Evolutionary conservation across 495 filamentous ascomycete species (phyloP).

Genomic region (Podospora bellae-mahoneyi): DNA sequence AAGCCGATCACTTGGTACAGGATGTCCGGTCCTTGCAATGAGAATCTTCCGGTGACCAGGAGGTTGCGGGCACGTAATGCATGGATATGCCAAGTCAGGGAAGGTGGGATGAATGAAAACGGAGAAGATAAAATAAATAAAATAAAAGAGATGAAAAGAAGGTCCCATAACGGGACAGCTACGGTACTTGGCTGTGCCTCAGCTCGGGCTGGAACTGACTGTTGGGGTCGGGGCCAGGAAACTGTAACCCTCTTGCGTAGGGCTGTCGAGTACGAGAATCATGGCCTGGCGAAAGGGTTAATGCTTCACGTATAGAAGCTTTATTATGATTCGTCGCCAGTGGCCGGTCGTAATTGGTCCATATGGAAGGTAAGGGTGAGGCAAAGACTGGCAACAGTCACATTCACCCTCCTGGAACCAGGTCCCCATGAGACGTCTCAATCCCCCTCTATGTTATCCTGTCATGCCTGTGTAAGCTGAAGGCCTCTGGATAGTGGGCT

Average conservation of each 20-base stretch:
- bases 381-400: conserved; percentile 13
- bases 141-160: conserved; percentile 1
- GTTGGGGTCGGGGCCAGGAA: not conserved
- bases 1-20: not conserved
- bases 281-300: not conserved
- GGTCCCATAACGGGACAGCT: not conserved
- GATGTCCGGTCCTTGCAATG: not conserved
- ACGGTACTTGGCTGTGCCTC: not conserved
- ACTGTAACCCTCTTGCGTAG: not conserved
- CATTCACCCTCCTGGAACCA: conserved; percentile 10
- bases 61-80: not conserved
- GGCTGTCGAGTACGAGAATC: not conserved
- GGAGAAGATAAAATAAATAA: conserved; percentile 2
- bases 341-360: not conserved
- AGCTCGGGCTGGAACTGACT: not conserved
- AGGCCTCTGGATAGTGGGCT: conserved; percentile 8
- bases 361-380: conserved; percentile 1
- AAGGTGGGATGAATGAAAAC: conserved; percentile 3
- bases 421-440: conserved; percentile 10
- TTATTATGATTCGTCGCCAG: not conserved
- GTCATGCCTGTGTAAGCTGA: not conserved
- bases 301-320: not conserved
- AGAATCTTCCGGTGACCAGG: not conserved
- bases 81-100: not conserved
- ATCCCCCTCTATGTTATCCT: not conserved